Evolutionary conservation across 768 basidiomycete genomes (phyloP).

Genomic region (Lenzites betulinus): DNA sequence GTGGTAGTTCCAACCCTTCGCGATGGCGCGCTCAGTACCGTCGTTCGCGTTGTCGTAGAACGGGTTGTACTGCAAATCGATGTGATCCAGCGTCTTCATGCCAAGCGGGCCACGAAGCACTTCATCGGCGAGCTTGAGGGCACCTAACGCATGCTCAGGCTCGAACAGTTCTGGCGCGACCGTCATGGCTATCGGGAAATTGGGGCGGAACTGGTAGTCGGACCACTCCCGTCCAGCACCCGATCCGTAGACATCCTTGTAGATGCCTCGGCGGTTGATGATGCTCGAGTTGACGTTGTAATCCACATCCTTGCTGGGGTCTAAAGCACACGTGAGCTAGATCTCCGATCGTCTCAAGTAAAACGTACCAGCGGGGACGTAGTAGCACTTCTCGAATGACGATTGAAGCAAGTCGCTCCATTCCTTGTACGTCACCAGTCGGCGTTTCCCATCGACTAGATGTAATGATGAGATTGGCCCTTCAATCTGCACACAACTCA

Average conservation of each 20-base stretch:
- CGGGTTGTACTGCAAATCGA: conserved; percentile 86
- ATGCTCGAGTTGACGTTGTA: conserved; percentile 71
- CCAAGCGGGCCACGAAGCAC: conserved; percentile 87
- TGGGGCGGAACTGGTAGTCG: conserved; percentile 93
- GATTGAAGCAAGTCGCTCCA: conserved; percentile 85
- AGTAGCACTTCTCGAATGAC: conserved; percentile 91
- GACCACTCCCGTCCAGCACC: conserved; percentile 89
- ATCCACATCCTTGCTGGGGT: conserved; percentile 66
- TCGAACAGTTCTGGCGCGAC: conserved; percentile 97
- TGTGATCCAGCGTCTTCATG: conserved; percentile 93
- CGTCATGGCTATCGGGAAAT: conserved; percentile 95
- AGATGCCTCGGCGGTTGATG: conserved; percentile 90
- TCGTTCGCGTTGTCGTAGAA: conserved; percentile 95
- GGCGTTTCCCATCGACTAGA: conserved; percentile 68
- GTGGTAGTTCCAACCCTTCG: conserved; percentile 96
- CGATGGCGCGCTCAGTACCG: conserved; percentile 74
- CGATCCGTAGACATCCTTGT: conserved; percentile 97
- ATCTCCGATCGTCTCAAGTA: neutral
- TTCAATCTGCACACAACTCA: neutral
- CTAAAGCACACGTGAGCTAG: conserved; percentile 39
- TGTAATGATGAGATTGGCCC: neutral
- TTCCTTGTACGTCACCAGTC: conserved; percentile 81
- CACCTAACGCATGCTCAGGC: conserved; percentile 72
- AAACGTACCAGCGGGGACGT: conserved; percentile 76
- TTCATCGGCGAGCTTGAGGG: conserved; percentile 78